Percentiles rank a stretch among this genome's conserved stretches.
These are phyloP conservation scores for Xylariaceae sp. DNA, from an alignment of 2,329 filamentous ascomycete genomes.

Conservation along the genomic window DNA sequence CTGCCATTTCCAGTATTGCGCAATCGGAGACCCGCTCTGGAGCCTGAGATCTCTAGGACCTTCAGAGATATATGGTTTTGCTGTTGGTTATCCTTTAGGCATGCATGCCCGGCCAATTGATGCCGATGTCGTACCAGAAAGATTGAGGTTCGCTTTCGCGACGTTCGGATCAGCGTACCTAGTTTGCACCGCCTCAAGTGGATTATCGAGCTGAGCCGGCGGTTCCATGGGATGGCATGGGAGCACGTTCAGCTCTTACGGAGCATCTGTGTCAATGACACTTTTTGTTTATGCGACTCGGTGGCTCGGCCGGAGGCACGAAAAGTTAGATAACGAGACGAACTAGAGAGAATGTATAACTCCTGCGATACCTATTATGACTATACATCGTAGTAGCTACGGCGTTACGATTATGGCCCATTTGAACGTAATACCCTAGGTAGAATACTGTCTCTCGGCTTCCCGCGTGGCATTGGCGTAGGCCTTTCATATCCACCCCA, in stretches of 20 bases:
- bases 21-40: neutral
- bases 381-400: too few relatives aligned
- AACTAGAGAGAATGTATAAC: too few relatives aligned
- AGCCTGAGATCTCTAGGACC: too few relatives aligned
- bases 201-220: neutral
- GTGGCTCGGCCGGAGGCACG: neutral
- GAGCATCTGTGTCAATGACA: neutral
- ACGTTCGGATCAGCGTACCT: neutral
- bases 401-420: neutral
- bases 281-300: neutral
- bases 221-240: neutral
- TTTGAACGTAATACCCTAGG: neutral
- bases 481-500: neutral
- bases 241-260: too few relatives aligned
- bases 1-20: neutral
- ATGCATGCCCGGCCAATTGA: neutral
- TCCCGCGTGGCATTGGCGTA: neutral
- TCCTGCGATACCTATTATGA: too few relatives aligned
- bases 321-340: neutral
- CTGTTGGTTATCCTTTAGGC: neutral
- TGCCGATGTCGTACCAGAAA: neutral
- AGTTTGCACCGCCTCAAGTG: neutral
- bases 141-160: neutral
- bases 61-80: too few relatives aligned
- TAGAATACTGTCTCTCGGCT: neutral